Conservation (phyloP, 495 filamentous ascomycete species). For the Evernia prunastri region DNA sequence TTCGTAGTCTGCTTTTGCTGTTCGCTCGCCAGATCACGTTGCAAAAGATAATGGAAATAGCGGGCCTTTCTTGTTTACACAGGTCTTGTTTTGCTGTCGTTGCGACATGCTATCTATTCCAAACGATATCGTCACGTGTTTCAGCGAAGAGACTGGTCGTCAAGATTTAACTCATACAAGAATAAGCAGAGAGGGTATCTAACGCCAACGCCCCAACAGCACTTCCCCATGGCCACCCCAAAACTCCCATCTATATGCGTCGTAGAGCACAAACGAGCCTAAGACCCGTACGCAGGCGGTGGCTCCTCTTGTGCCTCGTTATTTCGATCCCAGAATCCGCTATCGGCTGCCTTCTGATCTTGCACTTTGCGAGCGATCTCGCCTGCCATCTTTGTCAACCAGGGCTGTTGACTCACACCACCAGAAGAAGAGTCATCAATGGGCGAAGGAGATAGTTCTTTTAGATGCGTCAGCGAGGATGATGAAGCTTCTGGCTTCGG, state of each 20-base stretch:
- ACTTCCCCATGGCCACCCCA: background rate
- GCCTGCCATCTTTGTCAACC: constrained; percentile 83
- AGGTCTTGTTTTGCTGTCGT: too few relatives aligned
- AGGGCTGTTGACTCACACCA: constrained; percentile 72
- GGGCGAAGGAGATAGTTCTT: constrained; percentile 14
- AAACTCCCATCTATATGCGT: background rate
- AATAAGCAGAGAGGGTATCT: constrained; percentile 4
- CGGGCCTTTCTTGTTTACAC: too few relatives aligned
- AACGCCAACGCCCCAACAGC: background rate
- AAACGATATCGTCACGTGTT: too few relatives aligned
- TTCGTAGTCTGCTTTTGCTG: too few relatives aligned
- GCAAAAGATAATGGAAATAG: too few relatives aligned
- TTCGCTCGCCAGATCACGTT: too few relatives aligned
- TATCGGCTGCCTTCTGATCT: constrained; percentile 55
- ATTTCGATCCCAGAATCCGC: constrained; percentile 41
- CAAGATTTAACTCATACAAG: too few relatives aligned
- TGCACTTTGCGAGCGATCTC: constrained; percentile 83
- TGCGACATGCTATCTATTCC: too few relatives aligned
- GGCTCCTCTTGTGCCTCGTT: constrained; percentile 49
- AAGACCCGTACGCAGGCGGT: constrained; percentile 56
- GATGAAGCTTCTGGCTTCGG: background rate
- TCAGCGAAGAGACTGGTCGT: too few relatives aligned
- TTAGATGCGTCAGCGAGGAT: background rate
- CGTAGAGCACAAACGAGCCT: background rate
- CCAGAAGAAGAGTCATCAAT: constrained; percentile 29